These are phyloP conservation scores for Globisporangium paddicum DNA, from an alignment of 352 stramenopile genomes.

Conservation along the genomic window DNA sequence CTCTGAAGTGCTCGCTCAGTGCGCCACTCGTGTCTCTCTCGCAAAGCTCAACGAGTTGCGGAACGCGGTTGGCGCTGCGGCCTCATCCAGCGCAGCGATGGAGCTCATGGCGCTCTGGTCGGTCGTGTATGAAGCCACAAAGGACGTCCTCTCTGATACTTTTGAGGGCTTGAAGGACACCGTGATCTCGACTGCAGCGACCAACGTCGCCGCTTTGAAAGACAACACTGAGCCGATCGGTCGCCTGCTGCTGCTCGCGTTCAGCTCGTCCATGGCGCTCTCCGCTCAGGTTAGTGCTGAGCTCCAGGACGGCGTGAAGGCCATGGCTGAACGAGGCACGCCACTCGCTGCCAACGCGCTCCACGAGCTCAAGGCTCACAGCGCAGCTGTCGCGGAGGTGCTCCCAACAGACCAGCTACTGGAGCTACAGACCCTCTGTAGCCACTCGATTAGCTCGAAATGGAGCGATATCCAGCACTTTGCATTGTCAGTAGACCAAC, in stretches of 20 bases:
- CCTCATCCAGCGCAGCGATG: slow-evolving; percentile 11
- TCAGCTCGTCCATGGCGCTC: not conserved
- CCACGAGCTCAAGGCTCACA: not conserved
- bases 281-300: not conserved
- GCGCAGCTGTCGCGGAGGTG: not conserved
- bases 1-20: slow-evolving; percentile 1
- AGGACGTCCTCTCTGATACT: slow-evolving; percentile 14
- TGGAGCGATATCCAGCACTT: not conserved
- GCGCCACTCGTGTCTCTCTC: not conserved
- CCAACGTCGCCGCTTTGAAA: not conserved
- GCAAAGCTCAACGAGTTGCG: slow-evolving; percentile 20
- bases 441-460: not conserved
- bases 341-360: not conserved
- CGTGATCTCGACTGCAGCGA: not conserved
- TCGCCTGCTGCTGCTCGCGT: not conserved
- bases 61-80: slow-evolving; percentile 14
- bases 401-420: slow-evolving; percentile 11
- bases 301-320: not conserved
- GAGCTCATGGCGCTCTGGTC: slow-evolving; percentile 30
- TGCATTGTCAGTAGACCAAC: not conserved
- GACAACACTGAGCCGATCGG: not conserved
- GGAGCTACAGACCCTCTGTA: not conserved
- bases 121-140: slow-evolving; percentile 22
- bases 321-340: not conserved
- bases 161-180: not conserved